phyloP scores from a whole-genome alignment of 257 asterid species.

The Ballota nigra region DNA sequence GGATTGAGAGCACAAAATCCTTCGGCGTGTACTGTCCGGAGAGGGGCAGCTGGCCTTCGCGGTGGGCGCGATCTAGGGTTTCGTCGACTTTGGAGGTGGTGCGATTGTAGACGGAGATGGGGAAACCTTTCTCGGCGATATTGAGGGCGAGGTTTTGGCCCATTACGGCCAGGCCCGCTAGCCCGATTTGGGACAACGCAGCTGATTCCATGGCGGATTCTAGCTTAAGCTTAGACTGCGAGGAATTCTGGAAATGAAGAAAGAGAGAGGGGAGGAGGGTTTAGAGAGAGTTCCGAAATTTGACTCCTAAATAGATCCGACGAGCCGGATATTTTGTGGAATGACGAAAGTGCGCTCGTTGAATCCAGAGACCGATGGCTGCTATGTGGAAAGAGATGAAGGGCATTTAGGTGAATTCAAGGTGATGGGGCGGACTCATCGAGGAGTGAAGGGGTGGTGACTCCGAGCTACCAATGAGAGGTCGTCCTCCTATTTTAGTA shows the following conservation, averaged over 20 bases:
- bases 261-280: not conserved
- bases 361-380: not conserved
- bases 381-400: not conserved
- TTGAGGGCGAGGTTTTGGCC: slow-evolving; percentile 69
- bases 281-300: not conserved
- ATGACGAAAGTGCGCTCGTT: not conserved
- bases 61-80: slow-evolving; percentile 62
- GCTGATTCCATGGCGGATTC: slow-evolving; percentile 36
- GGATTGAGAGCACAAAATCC: slow-evolving; percentile 57
- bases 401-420: not conserved
- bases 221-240: not conserved
- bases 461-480: slow-evolving; percentile 22
- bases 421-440: slow-evolving; percentile 46
- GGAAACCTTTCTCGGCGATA: slow-evolving; percentile 57
- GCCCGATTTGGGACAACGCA: slow-evolving; percentile 61
- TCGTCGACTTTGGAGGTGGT: slow-evolving; percentile 69
- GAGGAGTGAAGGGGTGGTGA: slow-evolving; percentile 41
- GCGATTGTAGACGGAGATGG: slow-evolving; percentile 60
- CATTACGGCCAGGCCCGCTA: slow-evolving; percentile 80
- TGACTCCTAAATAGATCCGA: not conserved
- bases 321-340: not conserved
- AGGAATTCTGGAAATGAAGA: not conserved
- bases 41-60: slow-evolving; percentile 58
- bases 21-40: slow-evolving; percentile 53
- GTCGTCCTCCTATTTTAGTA: slow-evolving; percentile 12